Base-by-base conservation (phyloP, 257 asterid genomes). In the Nicotiana obtusifolia region DNA sequence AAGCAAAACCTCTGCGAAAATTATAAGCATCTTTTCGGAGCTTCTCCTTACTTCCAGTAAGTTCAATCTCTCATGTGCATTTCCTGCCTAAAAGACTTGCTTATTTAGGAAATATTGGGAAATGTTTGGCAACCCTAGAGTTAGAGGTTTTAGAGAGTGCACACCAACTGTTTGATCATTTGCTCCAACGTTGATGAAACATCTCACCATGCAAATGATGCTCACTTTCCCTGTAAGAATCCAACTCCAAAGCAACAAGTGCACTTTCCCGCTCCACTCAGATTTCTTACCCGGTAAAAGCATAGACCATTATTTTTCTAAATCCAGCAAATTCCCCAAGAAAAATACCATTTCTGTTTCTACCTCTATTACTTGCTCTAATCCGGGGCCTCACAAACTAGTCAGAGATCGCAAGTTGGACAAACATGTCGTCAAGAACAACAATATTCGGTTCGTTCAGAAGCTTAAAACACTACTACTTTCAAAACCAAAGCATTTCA, bases 401-500 rank as follows among this genome's bases (percentile, higher is more conserved):
- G 94, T 94, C 61, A 97, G 95, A 54, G 97, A 91, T 86, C 95
- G 90, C 5, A 87, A 90, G 35, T 84, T 95, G 78, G 98, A 95
- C 76, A 91, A 88, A 83, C 96, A 94, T 80, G 91, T 94, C 5
- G 91, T 86, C 64, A 95, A 91, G 85, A 95, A 86, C 80, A 95
- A 93, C 91, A 91, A 86, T 82, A 85, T 89, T 30, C 96, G 98
- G 1, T 95, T 95, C 22, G 90, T 94, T 28, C 95, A 89, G 68
- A 94, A 92, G 90, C 97, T 95, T 41, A 95, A 86, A 65, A 94
- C 97, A 14, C 93, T 95, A 33, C 92, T 95, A 35, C 97, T 95
- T 68, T 91, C 99, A 56, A 95, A 94, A 80, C 97, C 99, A 10
- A 91, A 89, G 80, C 97, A 94, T 88, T 95, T 88, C 83, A 87